A percentile compares a stretch with the other conserved stretches of the same genome.
Evolutionary conservation across 2,329 filamentous ascomycete species (phyloP).

Genomic region (Hysterium pulicare): DNA sequence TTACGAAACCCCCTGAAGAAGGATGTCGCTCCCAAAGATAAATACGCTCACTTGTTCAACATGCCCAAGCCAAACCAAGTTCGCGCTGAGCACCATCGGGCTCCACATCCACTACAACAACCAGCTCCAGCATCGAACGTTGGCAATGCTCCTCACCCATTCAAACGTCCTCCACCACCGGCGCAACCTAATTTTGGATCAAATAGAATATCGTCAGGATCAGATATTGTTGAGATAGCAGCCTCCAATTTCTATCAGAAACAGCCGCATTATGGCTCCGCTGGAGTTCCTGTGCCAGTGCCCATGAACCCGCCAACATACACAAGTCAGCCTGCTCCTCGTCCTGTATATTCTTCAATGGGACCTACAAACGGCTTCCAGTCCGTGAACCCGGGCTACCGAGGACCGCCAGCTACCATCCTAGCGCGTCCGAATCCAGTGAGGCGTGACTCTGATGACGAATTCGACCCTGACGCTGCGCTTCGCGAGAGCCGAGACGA

Average conservation of each 20-base stretch:
- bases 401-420: slow-evolving; percentile 22
- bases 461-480: slow-evolving; percentile 47
- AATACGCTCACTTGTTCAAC: slow-evolving; percentile 47
- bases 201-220: slow-evolving; percentile 15
- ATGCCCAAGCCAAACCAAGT: slow-evolving; percentile 48
- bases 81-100: slow-evolving; percentile 50
- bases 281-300: slow-evolving; percentile 44
- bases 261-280: slow-evolving; percentile 24
- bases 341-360: slow-evolving; percentile 53
- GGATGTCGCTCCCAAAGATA: slow-evolving; percentile 21
- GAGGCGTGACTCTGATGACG: slow-evolving; percentile 41
- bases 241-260: slow-evolving; percentile 31
- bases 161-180: slow-evolving; percentile 10
- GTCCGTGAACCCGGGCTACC: slow-evolving; percentile 26
- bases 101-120: slow-evolving; percentile 1
- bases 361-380: slow-evolving; percentile 40
- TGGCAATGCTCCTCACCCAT: slow-evolving; percentile 11
- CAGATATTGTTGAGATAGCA: slow-evolving; percentile 35
- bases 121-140: slow-evolving; percentile 3
- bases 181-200: neutral
- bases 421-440: slow-evolving; percentile 45
- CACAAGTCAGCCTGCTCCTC: slow-evolving; percentile 49
- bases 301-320: slow-evolving; percentile 45
- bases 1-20: slow-evolving; percentile 49
- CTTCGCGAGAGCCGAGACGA: slow-evolving; percentile 44